phyloP scores from a whole-genome alignment of 805 yeast genomes.

The Metschnikowia koreensis region DNA sequence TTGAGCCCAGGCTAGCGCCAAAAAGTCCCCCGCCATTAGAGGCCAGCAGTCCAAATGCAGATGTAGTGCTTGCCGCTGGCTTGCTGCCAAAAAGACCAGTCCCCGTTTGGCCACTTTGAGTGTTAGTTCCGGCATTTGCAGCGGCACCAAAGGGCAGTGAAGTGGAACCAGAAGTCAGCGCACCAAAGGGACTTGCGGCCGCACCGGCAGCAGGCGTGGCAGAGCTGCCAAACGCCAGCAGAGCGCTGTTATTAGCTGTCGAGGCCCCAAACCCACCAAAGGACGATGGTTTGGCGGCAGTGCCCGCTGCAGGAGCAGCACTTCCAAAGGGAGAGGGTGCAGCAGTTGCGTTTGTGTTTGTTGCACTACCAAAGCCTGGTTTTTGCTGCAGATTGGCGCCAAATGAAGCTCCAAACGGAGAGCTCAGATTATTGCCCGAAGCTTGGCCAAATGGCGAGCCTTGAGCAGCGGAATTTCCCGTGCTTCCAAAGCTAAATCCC shows the following conservation, averaged over 20 bases:
- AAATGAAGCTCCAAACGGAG: slow-evolving; percentile 2
- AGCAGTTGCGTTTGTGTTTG: background rate
- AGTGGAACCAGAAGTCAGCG: background rate
- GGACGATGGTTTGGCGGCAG: background rate
- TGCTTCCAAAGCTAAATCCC: slow-evolving; percentile 4
- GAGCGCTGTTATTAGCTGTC: background rate
- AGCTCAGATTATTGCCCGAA: background rate
- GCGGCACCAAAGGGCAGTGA: slow-evolving; percentile 1
- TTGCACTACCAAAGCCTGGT: slow-evolving; percentile 5
- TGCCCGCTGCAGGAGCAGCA: background rate
- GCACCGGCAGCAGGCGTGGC: background rate
- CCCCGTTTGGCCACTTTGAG: background rate
- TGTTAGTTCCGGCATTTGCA: background rate
- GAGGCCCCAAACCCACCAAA: background rate
- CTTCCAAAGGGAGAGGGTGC: slow-evolving; percentile 2
- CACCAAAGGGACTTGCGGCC: background rate
- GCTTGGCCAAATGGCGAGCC: slow-evolving; percentile 6
- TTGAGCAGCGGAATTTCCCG: slow-evolving; percentile 3
- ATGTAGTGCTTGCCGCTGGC: slow-evolving; percentile 1
- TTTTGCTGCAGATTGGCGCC: slow-evolving; percentile 2
- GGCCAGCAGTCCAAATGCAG: background rate
- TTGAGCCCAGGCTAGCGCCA: slow-evolving; percentile 3
- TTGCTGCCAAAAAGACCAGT: slow-evolving; percentile 1
- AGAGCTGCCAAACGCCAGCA: background rate
- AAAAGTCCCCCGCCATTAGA: background rate